phyloP scores from a whole-genome alignment of 2,329 filamentous ascomycete species.

The Cercospora sesami region DNA sequence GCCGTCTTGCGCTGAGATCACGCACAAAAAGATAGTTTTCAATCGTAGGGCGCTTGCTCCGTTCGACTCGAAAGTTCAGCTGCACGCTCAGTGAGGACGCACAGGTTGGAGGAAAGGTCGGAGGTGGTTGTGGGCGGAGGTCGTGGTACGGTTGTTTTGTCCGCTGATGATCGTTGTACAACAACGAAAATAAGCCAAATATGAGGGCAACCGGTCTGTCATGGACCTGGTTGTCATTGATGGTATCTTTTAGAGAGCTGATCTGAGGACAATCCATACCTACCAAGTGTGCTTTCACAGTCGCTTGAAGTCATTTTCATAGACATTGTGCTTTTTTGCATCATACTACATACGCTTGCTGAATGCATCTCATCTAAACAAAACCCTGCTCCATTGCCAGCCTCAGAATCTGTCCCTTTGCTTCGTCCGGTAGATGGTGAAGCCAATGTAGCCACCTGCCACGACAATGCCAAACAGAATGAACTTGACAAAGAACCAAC shows the following conservation, averaged over 20 bases:
- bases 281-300: not conserved
- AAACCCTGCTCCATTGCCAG: not conserved
- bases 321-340: slow-evolving; percentile 10
- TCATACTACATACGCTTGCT: slow-evolving; percentile 12
- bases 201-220: slow-evolving; percentile 34
- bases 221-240: slow-evolving; percentile 33
- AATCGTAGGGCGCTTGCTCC: slow-evolving; percentile 41
- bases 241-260: slow-evolving; percentile 38
- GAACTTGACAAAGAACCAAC: slow-evolving; percentile 78
- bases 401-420: slow-evolving; percentile 48
- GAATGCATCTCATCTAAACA: not conserved
- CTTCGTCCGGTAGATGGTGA: slow-evolving; percentile 72
- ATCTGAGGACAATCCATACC: slow-evolving; percentile 35
- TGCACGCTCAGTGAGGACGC: slow-evolving; percentile 28
- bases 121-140: slow-evolving; percentile 17
- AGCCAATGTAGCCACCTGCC: slow-evolving; percentile 80
- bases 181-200: slow-evolving; percentile 35
- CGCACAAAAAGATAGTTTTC: slow-evolving; percentile 41
- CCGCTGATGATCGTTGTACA: slow-evolving; percentile 33
- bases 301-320: slow-evolving; percentile 13
- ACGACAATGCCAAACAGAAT: slow-evolving; percentile 70
- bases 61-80: slow-evolving; percentile 26
- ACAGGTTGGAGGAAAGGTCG: slow-evolving; percentile 8
- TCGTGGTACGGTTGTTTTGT: slow-evolving; percentile 22
- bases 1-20: slow-evolving; percentile 31